These are phyloP conservation scores for Ogataea pini DNA, from an alignment of 805 yeast genomes.

Conservation along the genomic window DNA sequence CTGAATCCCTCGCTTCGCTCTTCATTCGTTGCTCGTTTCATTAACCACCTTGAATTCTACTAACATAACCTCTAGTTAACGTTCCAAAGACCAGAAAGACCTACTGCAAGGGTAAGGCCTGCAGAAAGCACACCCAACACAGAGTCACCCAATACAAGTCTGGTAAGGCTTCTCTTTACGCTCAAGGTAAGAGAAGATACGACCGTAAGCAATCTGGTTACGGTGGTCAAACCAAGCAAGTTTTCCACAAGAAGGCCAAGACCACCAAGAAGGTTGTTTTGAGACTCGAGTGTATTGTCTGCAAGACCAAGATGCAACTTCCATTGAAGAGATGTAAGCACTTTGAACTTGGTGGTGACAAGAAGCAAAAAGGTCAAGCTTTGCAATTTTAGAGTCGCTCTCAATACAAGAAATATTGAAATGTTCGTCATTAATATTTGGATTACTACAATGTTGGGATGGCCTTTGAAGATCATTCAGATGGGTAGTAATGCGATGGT, in stretches of 20 bases:
- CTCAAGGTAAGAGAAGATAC: slow-evolving; percentile 99
- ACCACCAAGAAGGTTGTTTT: slow-evolving; percentile 99
- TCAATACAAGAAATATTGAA: slow-evolving; percentile 10
- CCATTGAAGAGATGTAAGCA: slow-evolving; percentile 99
- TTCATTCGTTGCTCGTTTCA: no score
- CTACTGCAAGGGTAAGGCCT: slow-evolving; percentile 98
- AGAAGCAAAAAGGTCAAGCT: slow-evolving; percentile 99
- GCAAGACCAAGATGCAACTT: slow-evolving; percentile 99
- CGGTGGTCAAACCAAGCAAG: slow-evolving; percentile 99
- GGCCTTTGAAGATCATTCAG: not conserved
- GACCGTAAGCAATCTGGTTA: slow-evolving; percentile 99
- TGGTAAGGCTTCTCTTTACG: slow-evolving; percentile 98
- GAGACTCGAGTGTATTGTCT: slow-evolving; percentile 97
- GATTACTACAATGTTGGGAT: slow-evolving; percentile 1
- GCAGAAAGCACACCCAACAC: slow-evolving; percentile 99
- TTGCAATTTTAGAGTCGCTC: slow-evolving; percentile 81
- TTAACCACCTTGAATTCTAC: not conserved
- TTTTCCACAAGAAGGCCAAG: slow-evolving; percentile 99
- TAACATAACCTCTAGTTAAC: slow-evolving; percentile 66
- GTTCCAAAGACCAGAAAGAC: slow-evolving; percentile 99
- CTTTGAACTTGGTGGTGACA: slow-evolving; percentile 99
- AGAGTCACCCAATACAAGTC: slow-evolving; percentile 99
- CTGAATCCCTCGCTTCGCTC: no score
- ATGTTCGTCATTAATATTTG: slow-evolving; percentile 9
- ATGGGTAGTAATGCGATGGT: not conserved